These are phyloP conservation scores for Neocatenulostroma microsporum DNA, from an alignment of 2,329 filamentous ascomycete species.

Conservation along the genomic window DNA sequence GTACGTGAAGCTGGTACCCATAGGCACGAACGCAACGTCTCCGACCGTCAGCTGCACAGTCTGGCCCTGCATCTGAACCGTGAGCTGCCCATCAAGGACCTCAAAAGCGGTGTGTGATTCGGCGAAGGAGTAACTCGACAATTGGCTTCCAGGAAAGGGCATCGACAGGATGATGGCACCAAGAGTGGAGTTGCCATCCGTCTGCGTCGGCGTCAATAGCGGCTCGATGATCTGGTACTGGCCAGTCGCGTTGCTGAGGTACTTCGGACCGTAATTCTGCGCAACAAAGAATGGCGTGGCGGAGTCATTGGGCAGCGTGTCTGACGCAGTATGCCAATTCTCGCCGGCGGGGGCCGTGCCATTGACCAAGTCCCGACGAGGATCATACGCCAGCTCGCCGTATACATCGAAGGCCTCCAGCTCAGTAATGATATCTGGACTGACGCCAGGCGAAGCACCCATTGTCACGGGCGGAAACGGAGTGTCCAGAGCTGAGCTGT, in stretches of 20 bases:
- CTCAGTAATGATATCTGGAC: not conserved
- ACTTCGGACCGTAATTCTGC: conserved; percentile 8
- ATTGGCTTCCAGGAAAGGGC: too few relatives aligned
- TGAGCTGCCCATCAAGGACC: conserved; percentile 4
- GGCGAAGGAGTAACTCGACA: too few relatives aligned
- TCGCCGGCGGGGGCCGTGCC: conserved; percentile 31
- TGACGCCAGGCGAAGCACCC: not conserved
- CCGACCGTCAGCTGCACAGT: conserved; percentile 2
- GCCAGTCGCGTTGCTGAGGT: not conserved
- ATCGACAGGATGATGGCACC: conserved; percentile 1
- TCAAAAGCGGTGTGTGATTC: too few relatives aligned
- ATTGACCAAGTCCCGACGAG: conserved; percentile 36
- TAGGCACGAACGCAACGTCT: conserved; percentile 5
- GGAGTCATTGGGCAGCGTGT: conserved; percentile 1
- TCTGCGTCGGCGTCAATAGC: not conserved
- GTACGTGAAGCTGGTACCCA: conserved; percentile 4
- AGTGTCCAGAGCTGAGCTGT: too few relatives aligned
- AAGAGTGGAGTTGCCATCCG: conserved; percentile 2
- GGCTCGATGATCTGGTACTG: conserved; percentile 4
- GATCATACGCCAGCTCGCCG: conserved; percentile 34
- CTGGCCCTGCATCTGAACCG: conserved; percentile 2
- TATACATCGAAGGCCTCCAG: conserved; percentile 37
- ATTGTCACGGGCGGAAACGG: too few relatives aligned
- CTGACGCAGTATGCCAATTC: conserved; percentile 4
- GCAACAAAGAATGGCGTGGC: conserved; percentile 13